Evolutionary conservation across 305 asterid species (phyloP).

Genomic region (Fraxinus albicans): DNA sequence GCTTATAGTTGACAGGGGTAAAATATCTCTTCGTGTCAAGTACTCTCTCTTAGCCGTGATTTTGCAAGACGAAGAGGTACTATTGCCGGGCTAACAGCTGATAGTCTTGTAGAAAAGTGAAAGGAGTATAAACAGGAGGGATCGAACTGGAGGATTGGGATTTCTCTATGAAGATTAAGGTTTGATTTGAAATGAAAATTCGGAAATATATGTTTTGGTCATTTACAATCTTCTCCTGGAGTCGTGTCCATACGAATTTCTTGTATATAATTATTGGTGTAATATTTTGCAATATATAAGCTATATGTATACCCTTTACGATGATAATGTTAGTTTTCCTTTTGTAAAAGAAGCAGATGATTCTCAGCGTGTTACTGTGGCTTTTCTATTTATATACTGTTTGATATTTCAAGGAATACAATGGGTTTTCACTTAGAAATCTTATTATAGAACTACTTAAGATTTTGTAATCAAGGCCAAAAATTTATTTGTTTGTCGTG

Average conservation of each 20-base stretch:
- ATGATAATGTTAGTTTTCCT: not conserved
- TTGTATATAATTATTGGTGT: not conserved
- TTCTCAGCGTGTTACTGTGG: not conserved
- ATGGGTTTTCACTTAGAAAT: not conserved
- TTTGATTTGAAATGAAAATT: not conserved
- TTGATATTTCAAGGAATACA: not conserved
- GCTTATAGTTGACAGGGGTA: constrained; percentile 65
- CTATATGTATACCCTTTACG: not conserved
- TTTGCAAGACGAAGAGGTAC: constrained; percentile 53
- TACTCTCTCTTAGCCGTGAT: constrained; percentile 59
- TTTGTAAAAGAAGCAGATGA: not conserved
- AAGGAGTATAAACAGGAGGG: not conserved
- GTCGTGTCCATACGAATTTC: not conserved
- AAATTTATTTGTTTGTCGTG: not conserved
- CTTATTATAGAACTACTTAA: not conserved
- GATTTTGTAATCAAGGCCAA: not conserved
- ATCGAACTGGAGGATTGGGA: not conserved
- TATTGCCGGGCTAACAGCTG: constrained; percentile 23
- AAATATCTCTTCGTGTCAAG: constrained; percentile 67
- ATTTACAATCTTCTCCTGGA: not conserved
- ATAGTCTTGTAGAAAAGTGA: not conserved
- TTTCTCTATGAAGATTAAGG: not conserved
- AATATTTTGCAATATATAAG: no score
- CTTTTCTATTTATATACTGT: not conserved
- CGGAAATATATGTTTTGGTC: not conserved